These are phyloP conservation scores for Cyamopsis tetragonoloba DNA, from an alignment of 306 rosid genomes.

Conservation along the genomic window DNA sequence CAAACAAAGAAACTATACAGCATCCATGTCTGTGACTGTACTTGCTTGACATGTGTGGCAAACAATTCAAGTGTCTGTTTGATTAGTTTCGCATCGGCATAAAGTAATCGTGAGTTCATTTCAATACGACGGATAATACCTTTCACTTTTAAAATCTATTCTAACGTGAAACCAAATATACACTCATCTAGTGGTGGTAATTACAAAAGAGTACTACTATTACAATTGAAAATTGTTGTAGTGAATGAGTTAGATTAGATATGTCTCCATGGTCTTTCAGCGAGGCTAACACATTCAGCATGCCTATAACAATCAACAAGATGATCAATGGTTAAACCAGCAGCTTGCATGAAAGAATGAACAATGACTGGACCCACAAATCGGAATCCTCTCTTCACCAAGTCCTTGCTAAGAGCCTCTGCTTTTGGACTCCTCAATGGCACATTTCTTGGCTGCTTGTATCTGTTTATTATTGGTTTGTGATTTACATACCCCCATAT, in stretches of 20 bases:
- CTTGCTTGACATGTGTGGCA: not conserved
- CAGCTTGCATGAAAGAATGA: constrained; percentile 95
- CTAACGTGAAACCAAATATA: not conserved
- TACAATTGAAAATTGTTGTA: not conserved
- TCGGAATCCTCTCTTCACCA: constrained; percentile 72
- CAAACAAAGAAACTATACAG: not conserved
- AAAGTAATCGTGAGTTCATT: too few species aligned
- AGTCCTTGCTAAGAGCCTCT: constrained; percentile 82
- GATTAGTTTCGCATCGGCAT: too few species aligned
- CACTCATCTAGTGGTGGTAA: not conserved
- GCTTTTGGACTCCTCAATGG: constrained; percentile 89
- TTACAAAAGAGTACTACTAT: not conserved
- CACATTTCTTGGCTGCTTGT: constrained; percentile 77
- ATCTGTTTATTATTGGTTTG: constrained; percentile 74
- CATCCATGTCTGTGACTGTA: not conserved
- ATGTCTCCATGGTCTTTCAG: constrained; percentile 99
- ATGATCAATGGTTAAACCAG: constrained; percentile 89
- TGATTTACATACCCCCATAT: constrained; percentile 85
- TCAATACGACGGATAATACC: too few species aligned
- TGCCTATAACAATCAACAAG: constrained; percentile 87
- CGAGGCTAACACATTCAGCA: constrained; percentile 76
- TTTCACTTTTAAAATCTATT: too few species aligned
- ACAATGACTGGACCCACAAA: constrained; percentile 93
- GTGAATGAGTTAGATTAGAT: constrained; percentile 34
- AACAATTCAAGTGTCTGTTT: not conserved